phyloP scores from a whole-genome alignment of 2,329 filamentous ascomycete genomes.

The Setomelanomma holmii region DNA sequence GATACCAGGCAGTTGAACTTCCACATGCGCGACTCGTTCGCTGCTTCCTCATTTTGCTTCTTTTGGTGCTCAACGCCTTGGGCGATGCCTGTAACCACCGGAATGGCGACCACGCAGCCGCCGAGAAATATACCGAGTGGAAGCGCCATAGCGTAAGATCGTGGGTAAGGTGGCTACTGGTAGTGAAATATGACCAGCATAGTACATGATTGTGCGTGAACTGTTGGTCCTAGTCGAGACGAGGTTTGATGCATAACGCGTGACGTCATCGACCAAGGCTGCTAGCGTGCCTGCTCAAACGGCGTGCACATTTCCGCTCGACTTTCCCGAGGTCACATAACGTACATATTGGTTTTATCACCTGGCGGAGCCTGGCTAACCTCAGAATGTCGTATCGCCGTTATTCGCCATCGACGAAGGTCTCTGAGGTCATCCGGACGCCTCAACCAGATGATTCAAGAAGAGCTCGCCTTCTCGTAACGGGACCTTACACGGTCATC shows the following conservation, averaged over 20 bases:
- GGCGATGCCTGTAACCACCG: conserved; percentile 59
- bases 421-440: too few relatives aligned
- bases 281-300: too few relatives aligned
- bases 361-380: too few relatives aligned
- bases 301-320: too few relatives aligned
- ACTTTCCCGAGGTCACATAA: too few relatives aligned
- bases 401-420: too few relatives aligned
- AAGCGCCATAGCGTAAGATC: conserved; percentile 20
- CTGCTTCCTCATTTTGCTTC: conserved; percentile 58
- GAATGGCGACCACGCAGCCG: conserved; percentile 53
- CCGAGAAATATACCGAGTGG: conserved; percentile 47
- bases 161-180: not conserved
- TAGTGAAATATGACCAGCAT: not conserved
- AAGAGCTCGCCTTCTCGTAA: too few relatives aligned
- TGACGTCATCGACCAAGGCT: not conserved
- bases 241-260: not conserved
- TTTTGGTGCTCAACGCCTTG: conserved; percentile 59
- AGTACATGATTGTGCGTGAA: not conserved
- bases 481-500: too few relatives aligned
- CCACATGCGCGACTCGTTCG: conserved; percentile 58
- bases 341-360: too few relatives aligned
- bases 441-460: too few relatives aligned
- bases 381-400: too few relatives aligned
- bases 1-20: conserved; percentile 59
- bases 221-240: not conserved